Percentiles rank a stretch among this genome's conserved stretches.
These are phyloP conservation scores for Psilocybe azurescens DNA, from an alignment of 768 basidiomycete genomes.

Conservation along the genomic window DNA sequence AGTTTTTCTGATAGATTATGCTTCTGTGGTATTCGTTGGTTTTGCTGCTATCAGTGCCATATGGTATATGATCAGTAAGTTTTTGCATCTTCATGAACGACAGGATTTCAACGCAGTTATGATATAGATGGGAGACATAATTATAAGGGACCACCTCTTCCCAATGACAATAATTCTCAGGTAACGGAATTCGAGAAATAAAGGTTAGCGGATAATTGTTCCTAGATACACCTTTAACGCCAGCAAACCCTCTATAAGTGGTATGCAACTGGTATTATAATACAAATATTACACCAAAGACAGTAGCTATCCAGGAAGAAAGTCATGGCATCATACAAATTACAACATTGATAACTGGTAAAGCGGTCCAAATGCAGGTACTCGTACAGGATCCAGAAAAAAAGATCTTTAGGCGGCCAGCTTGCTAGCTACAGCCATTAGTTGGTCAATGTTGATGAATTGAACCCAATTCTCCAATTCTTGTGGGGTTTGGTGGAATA, in stretches of 20 bases:
- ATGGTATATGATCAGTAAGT: conserved; percentile 66
- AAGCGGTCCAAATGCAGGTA: too few species aligned
- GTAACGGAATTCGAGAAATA: conserved; percentile 3
- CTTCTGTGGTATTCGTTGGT: conserved; percentile 69
- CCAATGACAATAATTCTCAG: conserved; percentile 7
- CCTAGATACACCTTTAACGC: neutral
- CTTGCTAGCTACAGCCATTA: conserved; percentile 81
- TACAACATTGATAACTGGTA: too few species aligned
- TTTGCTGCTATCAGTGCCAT: conserved; percentile 60
- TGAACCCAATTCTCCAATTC: conserved; percentile 83
- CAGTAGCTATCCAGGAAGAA: conserved; percentile 8
- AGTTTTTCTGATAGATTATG: conserved; percentile 52
- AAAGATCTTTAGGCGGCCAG: conserved; percentile 56
- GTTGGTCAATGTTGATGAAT: conserved; percentile 83
- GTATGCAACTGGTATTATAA: neutral
- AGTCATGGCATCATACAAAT: conserved; percentile 1
- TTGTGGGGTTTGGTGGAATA: conserved; percentile 71
- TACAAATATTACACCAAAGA: neutral
- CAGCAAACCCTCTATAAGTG: neutral
- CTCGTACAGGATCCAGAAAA: too few species aligned
- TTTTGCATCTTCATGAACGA: neutral
- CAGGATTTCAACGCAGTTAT: neutral
- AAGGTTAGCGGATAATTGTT: neutral
- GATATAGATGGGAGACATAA: conserved; percentile 45
- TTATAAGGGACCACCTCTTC: conserved; percentile 48